Conservation (phyloP, 2,329 filamentous ascomycete genomes). For the Pseudonectria foliicola region DNA sequence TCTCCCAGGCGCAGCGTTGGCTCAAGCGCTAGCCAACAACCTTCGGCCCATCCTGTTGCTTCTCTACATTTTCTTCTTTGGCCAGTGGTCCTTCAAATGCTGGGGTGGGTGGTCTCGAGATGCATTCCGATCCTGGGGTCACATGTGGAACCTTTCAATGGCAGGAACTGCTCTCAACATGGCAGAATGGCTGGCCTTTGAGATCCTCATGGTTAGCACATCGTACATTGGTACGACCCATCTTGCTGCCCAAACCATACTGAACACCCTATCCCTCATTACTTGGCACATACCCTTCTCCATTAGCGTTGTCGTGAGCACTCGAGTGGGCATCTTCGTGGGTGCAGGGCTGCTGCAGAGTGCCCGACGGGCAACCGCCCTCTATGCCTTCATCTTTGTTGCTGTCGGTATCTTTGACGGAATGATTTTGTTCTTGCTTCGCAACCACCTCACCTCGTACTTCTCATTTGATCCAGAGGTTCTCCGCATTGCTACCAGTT, state of each 20-base stretch:
- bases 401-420: slow-evolving; percentile 29
- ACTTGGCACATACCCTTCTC: slow-evolving; percentile 38
- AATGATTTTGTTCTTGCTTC: slow-evolving; percentile 12
- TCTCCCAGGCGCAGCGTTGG: slow-evolving; percentile 44
- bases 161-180: slow-evolving; percentile 33
- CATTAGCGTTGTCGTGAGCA: slow-evolving; percentile 34
- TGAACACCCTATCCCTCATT: slow-evolving; percentile 33
- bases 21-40: slow-evolving; percentile 41
- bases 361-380: slow-evolving; percentile 23
- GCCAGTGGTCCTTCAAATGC: slow-evolving; percentile 22
- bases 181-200: slow-evolving; percentile 36
- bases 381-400: slow-evolving; percentile 28
- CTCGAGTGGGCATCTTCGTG: slow-evolving; percentile 35
- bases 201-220: slow-evolving; percentile 37
- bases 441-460: slow-evolving; percentile 2
- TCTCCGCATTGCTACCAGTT: slow-evolving; percentile 1
- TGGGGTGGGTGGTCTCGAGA: slow-evolving; percentile 34
- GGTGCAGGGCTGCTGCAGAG: slow-evolving; percentile 27
- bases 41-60: slow-evolving; percentile 41
- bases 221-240: slow-evolving; percentile 37
- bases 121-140: slow-evolving; percentile 32
- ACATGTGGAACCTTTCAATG: slow-evolving; percentile 31
- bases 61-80: slow-evolving; percentile 37
- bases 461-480: slow-evolving; percentile 4
- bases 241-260: slow-evolving; percentile 34